A percentile compares a stretch with the other conserved stretches of the same genome.
Conservation (phyloP, 768 basidiomycete species). For the Leucosporidium creatinivorum region DNA sequence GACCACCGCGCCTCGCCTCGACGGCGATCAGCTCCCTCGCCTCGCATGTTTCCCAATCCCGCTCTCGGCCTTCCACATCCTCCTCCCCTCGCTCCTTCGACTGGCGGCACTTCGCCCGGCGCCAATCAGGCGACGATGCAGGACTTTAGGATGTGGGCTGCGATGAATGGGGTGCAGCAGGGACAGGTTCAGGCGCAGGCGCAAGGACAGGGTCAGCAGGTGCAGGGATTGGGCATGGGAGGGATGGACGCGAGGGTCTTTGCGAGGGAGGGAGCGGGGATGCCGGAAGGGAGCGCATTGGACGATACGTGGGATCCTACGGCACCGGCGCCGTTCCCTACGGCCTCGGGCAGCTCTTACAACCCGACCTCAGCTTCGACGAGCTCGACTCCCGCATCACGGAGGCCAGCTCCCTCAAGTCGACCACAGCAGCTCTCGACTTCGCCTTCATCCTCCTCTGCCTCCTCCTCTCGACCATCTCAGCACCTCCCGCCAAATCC, state of each 20-base stretch:
- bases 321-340: neutral
- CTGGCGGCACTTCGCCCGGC: neutral
- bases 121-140: neutral
- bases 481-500: neutral
- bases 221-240: neutral
- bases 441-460: neutral
- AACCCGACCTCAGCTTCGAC: too few species aligned
- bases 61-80: slow-evolving; percentile 3
- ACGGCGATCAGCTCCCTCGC: slow-evolving; percentile 23
- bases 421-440: slow-evolving; percentile 12
- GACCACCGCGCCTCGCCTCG: slow-evolving; percentile 11
- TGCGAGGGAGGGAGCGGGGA: neutral
- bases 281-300: slow-evolving; percentile 1
- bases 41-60: slow-evolving; percentile 9
- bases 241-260: neutral
- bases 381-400: too few species aligned
- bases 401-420: neutral
- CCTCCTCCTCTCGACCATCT: neutral
- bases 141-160: slow-evolving; percentile 24
- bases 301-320: neutral
- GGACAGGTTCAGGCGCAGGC: too few species aligned
- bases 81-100: neutral
- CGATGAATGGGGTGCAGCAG: slow-evolving; percentile 14
- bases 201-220: neutral
- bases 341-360: too few species aligned